phyloP scores from a whole-genome alignment of 2,329 filamentous ascomycete genomes.

The Fonsecaea erecta region DNA sequence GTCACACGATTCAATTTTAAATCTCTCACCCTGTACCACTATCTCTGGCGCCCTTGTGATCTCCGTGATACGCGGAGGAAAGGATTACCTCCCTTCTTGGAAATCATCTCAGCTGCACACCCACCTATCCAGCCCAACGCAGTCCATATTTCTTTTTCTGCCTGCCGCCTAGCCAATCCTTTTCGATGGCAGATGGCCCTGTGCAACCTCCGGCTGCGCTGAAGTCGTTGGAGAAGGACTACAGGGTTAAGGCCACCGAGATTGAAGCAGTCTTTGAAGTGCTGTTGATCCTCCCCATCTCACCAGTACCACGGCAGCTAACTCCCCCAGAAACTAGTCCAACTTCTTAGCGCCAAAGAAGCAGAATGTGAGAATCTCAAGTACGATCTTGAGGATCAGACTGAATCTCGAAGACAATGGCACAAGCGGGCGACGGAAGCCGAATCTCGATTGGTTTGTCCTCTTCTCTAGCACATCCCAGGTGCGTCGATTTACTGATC shows the following conservation, averaged over 20 bases:
- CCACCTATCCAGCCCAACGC: neutral
- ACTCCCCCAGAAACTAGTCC: constrained; percentile 22
- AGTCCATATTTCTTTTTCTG: neutral
- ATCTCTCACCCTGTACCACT: neutral
- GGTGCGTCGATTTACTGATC: constrained; percentile 18
- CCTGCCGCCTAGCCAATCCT: neutral
- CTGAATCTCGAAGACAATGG: constrained; percentile 31
- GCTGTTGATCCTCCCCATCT: neutral
- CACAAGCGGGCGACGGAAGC: constrained; percentile 29
- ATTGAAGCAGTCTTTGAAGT: constrained; percentile 24
- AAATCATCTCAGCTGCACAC: neutral
- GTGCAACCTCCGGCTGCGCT: neutral
- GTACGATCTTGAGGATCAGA: constrained; percentile 30
- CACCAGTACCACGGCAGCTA: neutral
- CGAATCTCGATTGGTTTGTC: constrained; percentile 26
- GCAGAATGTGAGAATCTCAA: constrained; percentile 22
- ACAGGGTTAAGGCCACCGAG: constrained; percentile 20
- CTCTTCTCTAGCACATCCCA: neutral
- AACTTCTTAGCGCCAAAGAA: constrained; percentile 20
- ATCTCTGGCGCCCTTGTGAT: neutral
- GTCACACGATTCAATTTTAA: constrained; percentile 2
- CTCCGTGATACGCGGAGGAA: neutral
- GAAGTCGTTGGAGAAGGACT: constrained; percentile 23
- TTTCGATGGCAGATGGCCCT: constrained; percentile 17
- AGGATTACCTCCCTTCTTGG: neutral